Evolutionary conservation across 768 basidiomycete species (phyloP).

Genomic region (Pleurotus tuoliensis): DNA sequence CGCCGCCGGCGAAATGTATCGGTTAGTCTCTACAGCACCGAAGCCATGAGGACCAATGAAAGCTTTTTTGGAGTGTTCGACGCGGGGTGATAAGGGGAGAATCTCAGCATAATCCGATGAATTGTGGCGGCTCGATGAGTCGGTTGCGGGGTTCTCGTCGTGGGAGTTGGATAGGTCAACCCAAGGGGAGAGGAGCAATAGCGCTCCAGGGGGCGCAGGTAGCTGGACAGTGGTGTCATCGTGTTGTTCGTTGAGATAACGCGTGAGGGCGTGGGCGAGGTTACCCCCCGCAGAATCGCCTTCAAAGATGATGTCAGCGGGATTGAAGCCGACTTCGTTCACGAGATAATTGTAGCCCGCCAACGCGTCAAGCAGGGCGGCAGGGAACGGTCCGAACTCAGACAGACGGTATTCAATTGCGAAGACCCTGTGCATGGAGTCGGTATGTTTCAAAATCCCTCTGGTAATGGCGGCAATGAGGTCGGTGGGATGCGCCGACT

Average conservation of each 20-base stretch:
- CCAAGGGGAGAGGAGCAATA: conserved; percentile 58
- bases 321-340: conserved; percentile 48
- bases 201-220: conserved; percentile 40
- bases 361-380: conserved; percentile 70
- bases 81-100: conserved; percentile 13
- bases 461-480: conserved; percentile 39
- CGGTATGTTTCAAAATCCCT: conserved; percentile 42
- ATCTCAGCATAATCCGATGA: conserved; percentile 36
- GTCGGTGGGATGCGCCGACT: conserved; percentile 57
- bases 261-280: conserved; percentile 58
- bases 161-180: conserved; percentile 44
- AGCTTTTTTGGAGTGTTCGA: conserved; percentile 32
- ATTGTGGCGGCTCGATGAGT: conserved; percentile 30
- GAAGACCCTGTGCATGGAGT: conserved; percentile 44
- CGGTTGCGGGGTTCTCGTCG: conserved; percentile 23
- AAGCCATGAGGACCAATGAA: conserved; percentile 47
- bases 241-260: conserved; percentile 54
- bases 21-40: conserved; percentile 40
- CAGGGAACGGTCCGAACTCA: conserved; percentile 61
- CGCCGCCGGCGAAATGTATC: conserved; percentile 60
- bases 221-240: conserved; percentile 16
- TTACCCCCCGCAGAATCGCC: conserved; percentile 83
- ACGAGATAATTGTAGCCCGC: conserved; percentile 73
- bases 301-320: conserved; percentile 57
- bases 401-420: conserved; percentile 73